These are phyloP conservation scores for Periconia digitata DNA, from an alignment of 2,329 filamentous ascomycete species.

Conservation along the genomic window DNA sequence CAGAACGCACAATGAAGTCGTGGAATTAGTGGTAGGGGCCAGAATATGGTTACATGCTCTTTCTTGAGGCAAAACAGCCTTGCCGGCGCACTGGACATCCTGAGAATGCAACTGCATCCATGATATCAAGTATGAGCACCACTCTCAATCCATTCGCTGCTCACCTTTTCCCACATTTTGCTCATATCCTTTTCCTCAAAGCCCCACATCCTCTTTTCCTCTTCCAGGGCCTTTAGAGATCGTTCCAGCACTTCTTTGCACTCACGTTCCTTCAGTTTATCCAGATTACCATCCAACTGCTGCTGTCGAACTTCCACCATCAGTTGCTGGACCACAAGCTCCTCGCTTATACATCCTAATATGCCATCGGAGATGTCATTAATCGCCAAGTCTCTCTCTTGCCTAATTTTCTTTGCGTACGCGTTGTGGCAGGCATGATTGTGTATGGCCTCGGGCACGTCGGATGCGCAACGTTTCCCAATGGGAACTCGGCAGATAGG, in stretches of 20 bases:
- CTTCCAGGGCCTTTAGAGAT: conserved; percentile 6
- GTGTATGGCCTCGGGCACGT: neutral
- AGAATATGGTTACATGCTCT: no score
- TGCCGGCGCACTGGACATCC: no score
- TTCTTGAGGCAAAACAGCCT: no score
- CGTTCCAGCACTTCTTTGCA: conserved; percentile 6
- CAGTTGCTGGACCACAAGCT: conserved; percentile 19
- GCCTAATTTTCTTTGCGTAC: conserved; percentile 7
- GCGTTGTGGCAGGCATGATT: conserved; percentile 11
- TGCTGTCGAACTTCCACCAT: conserved; percentile 3
- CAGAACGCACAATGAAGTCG: no score
- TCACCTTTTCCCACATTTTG: conserved; percentile 12
- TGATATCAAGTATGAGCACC: no score
- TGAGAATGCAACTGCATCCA: no score
- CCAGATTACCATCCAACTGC: neutral
- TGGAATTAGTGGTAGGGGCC: no score
- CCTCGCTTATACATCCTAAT: conserved; percentile 18
- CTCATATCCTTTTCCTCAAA: conserved; percentile 9
- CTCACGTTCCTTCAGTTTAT: neutral
- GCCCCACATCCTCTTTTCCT: conserved; percentile 22
- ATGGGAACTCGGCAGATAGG: conserved; percentile 23
- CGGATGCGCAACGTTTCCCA: conserved; percentile 8
- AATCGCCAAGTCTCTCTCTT: conserved; percentile 10
- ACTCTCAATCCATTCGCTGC: conserved; percentile 17
- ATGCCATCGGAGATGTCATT: conserved; percentile 14